Conservation (phyloP, 257 asterid genomes). For the Ligustrum vulgare region DNA sequence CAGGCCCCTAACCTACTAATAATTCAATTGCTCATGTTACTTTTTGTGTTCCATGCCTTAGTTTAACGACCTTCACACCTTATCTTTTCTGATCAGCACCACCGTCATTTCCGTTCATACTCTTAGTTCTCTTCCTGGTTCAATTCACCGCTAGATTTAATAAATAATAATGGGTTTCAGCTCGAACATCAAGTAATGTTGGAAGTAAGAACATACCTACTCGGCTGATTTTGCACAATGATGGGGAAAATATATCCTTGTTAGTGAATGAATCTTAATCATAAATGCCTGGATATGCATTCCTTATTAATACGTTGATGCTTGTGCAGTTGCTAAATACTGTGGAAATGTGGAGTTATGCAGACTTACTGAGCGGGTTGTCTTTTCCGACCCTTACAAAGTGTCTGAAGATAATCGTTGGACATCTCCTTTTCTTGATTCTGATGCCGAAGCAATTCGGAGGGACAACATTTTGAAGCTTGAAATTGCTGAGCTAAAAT, state of each 20-base stretch:
- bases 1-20: background rate
- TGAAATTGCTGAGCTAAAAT: slow-evolving; percentile 87
- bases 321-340: slow-evolving; percentile 81
- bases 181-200: background rate
- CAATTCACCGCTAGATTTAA: background rate
- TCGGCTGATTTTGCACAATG: background rate
- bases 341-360: slow-evolving; percentile 94
- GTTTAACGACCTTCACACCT: slow-evolving; percentile 1
- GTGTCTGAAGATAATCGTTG: slow-evolving; percentile 76
- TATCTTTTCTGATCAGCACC: background rate
- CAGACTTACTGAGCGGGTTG: slow-evolving; percentile 91
- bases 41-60: background rate
- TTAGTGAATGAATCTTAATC: background rate
- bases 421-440: slow-evolving; percentile 89
- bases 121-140: background rate
- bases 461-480: slow-evolving; percentile 73
- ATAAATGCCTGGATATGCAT: slow-evolving; percentile 7
- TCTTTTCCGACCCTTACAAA: slow-evolving; percentile 93
- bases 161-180: background rate
- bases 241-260: background rate
- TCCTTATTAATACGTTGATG: slow-evolving; percentile 22
- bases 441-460: slow-evolving; percentile 81
- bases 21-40: background rate
- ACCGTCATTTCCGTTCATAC: background rate
- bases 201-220: background rate